Evolutionary conservation across 257 asterid species (phyloP).

Genomic region (Nicotiana otophora): DNA sequence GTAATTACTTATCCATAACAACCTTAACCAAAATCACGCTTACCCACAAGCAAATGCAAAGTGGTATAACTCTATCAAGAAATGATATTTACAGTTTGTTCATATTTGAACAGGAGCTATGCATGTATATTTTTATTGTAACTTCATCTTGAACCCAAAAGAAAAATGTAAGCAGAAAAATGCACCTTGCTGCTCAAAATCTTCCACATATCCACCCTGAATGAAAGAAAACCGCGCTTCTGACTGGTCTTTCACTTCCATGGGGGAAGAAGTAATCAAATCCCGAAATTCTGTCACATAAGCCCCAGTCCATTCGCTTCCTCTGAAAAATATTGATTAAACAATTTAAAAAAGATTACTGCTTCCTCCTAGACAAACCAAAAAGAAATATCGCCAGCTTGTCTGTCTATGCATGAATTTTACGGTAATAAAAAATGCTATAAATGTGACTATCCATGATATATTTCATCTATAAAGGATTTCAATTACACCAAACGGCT

Average conservation of each 20-base stretch:
- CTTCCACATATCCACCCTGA: slow-evolving; percentile 83
- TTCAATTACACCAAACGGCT: not conserved
- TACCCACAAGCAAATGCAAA: not conserved
- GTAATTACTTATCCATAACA: not conserved
- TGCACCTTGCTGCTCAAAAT: slow-evolving; percentile 56
- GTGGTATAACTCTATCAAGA: not conserved
- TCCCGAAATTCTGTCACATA: slow-evolving; percentile 69
- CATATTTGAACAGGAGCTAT: not conserved
- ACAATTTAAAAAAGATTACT: not conserved
- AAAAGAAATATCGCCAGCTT: not conserved
- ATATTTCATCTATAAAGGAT: not conserved
- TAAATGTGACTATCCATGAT: not conserved
- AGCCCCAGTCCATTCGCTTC: slow-evolving; percentile 84
- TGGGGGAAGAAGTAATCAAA: slow-evolving; percentile 54
- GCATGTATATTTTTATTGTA: not conserved
- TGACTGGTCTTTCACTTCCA: slow-evolving; percentile 34
- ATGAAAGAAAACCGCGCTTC: slow-evolving; percentile 91
- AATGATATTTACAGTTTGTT: not conserved
- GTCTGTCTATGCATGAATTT: not conserved
- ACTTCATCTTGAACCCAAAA: not conserved
- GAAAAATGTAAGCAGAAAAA: not conserved
- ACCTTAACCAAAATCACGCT: not conserved
- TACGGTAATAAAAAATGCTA: not conserved
- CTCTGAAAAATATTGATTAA: slow-evolving; percentile 39
- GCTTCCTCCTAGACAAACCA: not conserved